These are phyloP conservation scores for Sphaerostilbella broomeana DNA, from an alignment of 2,329 filamentous ascomycete genomes.

Conservation along the genomic window DNA sequence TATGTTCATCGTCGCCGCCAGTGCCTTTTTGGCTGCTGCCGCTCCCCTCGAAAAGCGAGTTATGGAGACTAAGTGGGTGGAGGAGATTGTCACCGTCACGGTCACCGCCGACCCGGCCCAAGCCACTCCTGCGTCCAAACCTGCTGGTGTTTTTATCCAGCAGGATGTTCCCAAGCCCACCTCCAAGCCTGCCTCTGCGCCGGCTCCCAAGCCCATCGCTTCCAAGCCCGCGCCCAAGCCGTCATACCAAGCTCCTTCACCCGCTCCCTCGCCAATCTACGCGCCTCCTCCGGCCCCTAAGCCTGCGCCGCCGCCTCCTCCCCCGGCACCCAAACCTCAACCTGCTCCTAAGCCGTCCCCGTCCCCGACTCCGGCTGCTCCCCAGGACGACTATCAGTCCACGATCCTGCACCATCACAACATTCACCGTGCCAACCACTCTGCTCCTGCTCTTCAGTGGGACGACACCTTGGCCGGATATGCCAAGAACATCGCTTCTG, in stretches of 20 bases:
- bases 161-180: constrained; percentile 11
- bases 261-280: not conserved
- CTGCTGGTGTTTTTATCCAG: constrained; percentile 22
- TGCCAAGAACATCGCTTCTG: constrained; percentile 56
- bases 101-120: constrained; percentile 33
- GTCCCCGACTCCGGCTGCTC: constrained; percentile 1
- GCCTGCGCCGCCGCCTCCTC: not conserved
- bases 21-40: constrained; percentile 41
- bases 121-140: constrained; percentile 10
- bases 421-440: constrained; percentile 77
- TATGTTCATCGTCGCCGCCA: constrained; percentile 37
- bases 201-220: constrained; percentile 6
- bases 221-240: constrained; percentile 8
- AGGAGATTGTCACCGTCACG: constrained; percentile 38
- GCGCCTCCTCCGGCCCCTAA: constrained; percentile 20
- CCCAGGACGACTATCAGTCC: constrained; percentile 26
- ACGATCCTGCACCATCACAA: constrained; percentile 71
- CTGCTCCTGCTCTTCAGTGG: constrained; percentile 59
- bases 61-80: constrained; percentile 35
- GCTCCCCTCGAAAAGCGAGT: constrained; percentile 37
- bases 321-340: constrained; percentile 1
- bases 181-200: constrained; percentile 14
- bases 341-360: constrained; percentile 20
- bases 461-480: constrained; percentile 54
- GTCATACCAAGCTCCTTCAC: not conserved